Evolutionary conservation across 768 basidiomycete genomes (phyloP).

Genomic region (Phylloporus sp.): DNA sequence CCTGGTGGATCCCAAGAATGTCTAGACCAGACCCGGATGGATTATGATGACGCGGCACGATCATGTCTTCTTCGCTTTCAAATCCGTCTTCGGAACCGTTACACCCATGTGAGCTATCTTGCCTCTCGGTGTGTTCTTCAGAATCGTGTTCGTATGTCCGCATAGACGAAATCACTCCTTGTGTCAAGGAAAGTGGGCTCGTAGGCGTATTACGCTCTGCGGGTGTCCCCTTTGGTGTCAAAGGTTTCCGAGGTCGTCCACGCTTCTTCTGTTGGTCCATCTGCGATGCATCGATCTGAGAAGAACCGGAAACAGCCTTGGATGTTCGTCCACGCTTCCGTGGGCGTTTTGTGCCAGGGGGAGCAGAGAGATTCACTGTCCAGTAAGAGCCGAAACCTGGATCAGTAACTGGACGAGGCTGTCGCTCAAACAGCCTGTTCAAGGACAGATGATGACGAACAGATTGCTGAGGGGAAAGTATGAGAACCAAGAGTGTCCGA

Average conservation of each 20-base stretch:
- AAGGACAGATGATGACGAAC: slow-evolving; percentile 82
- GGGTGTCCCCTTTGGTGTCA: slow-evolving; percentile 15
- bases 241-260: slow-evolving; percentile 37
- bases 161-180: slow-evolving; percentile 25
- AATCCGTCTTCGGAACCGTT: slow-evolving; percentile 48
- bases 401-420: slow-evolving; percentile 77
- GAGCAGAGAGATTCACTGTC: slow-evolving; percentile 85
- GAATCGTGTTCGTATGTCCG: slow-evolving; percentile 32
- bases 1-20: slow-evolving; percentile 31
- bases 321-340: slow-evolving; percentile 70
- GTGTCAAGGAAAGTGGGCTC: slow-evolving; percentile 17
- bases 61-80: slow-evolving; percentile 68
- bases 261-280: slow-evolving; percentile 35
- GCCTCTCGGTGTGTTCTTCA: slow-evolving; percentile 37
- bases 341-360: slow-evolving; percentile 81
- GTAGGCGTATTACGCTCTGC: slow-evolving; percentile 7
- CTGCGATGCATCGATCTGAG: slow-evolving; percentile 8
- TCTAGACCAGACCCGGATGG: slow-evolving; percentile 38
- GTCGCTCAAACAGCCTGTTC: slow-evolving; percentile 78
- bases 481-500: neutral
- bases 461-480: slow-evolving; percentile 59
- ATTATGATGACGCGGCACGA: slow-evolving; percentile 43
- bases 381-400: slow-evolving; percentile 87
- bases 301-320: slow-evolving; percentile 36
- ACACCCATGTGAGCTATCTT: slow-evolving; percentile 38